Conservation (phyloP, 148 eudicot species). For the Rhododendron kiyosumense region DNA sequence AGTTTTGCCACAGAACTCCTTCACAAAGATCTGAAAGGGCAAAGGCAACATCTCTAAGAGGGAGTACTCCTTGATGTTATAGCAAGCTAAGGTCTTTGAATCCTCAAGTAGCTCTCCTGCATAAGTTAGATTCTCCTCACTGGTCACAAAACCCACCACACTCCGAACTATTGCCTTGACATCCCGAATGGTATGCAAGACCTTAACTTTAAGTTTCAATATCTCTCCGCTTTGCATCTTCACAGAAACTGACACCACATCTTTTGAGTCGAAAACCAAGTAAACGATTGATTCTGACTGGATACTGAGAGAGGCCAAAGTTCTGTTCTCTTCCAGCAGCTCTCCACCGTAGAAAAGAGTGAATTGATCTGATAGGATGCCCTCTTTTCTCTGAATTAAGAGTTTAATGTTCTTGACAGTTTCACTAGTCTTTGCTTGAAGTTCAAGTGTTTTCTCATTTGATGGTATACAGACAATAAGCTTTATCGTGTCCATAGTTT, state of each 20-base stretch:
- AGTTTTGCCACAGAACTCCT: too few species aligned
- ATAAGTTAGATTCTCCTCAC: too few species aligned
- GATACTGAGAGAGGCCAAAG: constrained; percentile 16
- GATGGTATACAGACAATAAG: constrained; percentile 19
- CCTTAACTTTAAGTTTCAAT: too few species aligned
- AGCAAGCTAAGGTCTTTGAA: too few species aligned
- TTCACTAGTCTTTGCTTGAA: constrained; percentile 6
- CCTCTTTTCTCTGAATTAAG: constrained; percentile 10
- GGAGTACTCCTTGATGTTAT: too few species aligned
- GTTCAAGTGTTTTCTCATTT: background rate
- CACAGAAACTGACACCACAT: constrained; percentile 9
- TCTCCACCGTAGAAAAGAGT: constrained; percentile 11
- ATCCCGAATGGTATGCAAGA: too few species aligned
- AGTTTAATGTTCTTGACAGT: constrained; percentile 18
- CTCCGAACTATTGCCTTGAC: too few species aligned
- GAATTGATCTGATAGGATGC: background rate
- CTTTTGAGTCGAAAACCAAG: constrained; percentile 24
- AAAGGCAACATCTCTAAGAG: too few species aligned
- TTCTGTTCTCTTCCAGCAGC: background rate
- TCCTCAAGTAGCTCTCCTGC: too few species aligned
- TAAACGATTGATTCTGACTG: constrained; percentile 1
- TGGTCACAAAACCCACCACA: too few species aligned
- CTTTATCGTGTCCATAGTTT: background rate
- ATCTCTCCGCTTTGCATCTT: too few species aligned
- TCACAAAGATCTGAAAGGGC: too few species aligned